Percentiles rank a stretch among this genome's conserved stretches.
Evolutionary conservation across 805 yeast genomes (phyloP).

Genomic region (Pichia eremophila): DNA sequence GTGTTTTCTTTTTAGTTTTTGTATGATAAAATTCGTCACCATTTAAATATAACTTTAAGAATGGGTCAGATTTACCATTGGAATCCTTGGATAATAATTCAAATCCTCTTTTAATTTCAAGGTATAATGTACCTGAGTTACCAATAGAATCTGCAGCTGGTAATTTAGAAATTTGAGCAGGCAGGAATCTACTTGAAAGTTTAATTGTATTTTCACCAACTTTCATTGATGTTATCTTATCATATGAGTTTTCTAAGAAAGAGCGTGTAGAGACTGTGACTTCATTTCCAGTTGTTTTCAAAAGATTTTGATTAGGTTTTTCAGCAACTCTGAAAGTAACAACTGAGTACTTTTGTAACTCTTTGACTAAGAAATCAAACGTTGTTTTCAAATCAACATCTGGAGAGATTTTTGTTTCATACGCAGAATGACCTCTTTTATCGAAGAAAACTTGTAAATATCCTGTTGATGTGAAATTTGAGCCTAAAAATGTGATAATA

Average conservation of each 20-base stretch:
- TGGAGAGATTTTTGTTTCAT: slow-evolving; percentile 42
- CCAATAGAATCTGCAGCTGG: slow-evolving; percentile 70
- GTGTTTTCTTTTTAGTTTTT: slow-evolving; percentile 73
- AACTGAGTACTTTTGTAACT: slow-evolving; percentile 59
- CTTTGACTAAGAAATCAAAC: slow-evolving; percentile 70
- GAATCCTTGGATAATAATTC: slow-evolving; percentile 79
- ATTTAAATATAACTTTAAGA: slow-evolving; percentile 58
- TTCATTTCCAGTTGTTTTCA: slow-evolving; percentile 51
- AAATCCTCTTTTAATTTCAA: slow-evolving; percentile 55
- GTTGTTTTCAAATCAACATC: slow-evolving; percentile 32
- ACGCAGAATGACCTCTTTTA: slow-evolving; percentile 58
- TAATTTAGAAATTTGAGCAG: slow-evolving; percentile 47
- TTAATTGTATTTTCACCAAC: slow-evolving; percentile 42
- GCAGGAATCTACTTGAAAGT: slow-evolving; percentile 68
- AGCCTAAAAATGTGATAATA: slow-evolving; percentile 55
- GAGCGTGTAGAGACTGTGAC: slow-evolving; percentile 56
- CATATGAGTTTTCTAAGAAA: slow-evolving; percentile 55
- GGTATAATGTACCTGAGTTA: slow-evolving; percentile 61
- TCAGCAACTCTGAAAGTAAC: slow-evolving; percentile 54
- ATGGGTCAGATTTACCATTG: slow-evolving; percentile 92
- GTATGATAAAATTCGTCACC: slow-evolving; percentile 61
- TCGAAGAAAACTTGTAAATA: slow-evolving; percentile 74
- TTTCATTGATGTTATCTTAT: slow-evolving; percentile 46
- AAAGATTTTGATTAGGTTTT: slow-evolving; percentile 43
- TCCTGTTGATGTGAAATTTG: slow-evolving; percentile 45